Conservation (phyloP, 2,329 filamentous ascomycete genomes). For the Epichloe sp. region DNA sequence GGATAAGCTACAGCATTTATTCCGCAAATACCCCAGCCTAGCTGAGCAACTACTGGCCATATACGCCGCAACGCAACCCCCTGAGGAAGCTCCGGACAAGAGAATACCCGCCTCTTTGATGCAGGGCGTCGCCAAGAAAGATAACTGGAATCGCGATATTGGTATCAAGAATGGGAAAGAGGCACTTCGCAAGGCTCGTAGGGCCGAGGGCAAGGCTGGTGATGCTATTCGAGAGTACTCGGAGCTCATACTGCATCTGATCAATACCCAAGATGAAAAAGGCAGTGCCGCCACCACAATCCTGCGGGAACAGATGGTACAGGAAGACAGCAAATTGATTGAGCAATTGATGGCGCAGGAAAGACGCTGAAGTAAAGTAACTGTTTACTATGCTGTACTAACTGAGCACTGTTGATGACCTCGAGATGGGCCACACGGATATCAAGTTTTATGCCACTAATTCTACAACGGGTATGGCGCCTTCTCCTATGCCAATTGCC, state of each 20-base stretch:
- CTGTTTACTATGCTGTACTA: not conserved
- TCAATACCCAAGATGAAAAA: constrained; percentile 20
- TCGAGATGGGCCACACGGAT: not conserved
- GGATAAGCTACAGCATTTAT: constrained; percentile 35
- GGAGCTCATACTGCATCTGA: constrained; percentile 38
- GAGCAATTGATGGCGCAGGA: constrained; percentile 35
- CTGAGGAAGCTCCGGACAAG: constrained; percentile 16
- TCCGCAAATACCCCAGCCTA: constrained; percentile 39
- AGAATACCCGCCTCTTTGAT: constrained; percentile 21
- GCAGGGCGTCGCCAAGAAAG: constrained; percentile 21
- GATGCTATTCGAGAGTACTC: constrained; percentile 49
- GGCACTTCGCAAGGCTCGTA: constrained; percentile 36
- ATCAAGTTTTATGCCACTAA: constrained; percentile 4
- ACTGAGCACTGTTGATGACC: not conserved
- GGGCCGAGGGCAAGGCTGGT: constrained; percentile 38
- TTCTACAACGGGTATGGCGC: constrained; percentile 1
- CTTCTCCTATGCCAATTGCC: not conserved
- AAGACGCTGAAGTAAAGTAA: constrained; percentile 15
- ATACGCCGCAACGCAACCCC: constrained; percentile 37
- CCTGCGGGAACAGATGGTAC: constrained; percentile 31
- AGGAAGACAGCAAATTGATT: constrained; percentile 36
- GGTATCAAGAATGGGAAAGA: constrained; percentile 43
- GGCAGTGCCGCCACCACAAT: constrained; percentile 22
- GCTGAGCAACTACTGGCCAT: constrained; percentile 34
- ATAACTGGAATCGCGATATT: constrained; percentile 44